Conservation (phyloP, 2,329 filamentous ascomycete species). For the Fonsecaea monophora region DNA sequence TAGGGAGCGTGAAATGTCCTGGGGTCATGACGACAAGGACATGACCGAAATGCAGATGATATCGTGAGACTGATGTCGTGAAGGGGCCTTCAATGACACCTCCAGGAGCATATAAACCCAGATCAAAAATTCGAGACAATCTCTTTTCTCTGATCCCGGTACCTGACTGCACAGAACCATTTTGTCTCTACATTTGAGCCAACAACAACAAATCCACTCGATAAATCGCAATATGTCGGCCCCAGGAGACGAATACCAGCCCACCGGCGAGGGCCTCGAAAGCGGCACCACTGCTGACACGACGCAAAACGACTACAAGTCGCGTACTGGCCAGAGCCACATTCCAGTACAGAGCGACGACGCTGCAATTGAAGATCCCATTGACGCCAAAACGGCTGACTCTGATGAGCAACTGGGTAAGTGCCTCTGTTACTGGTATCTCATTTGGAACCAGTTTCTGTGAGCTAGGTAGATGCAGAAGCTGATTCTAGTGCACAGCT, state of each 20-base stretch:
- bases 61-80: not conserved
- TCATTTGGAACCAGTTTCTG: too few species aligned
- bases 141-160: not conserved
- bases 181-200: not conserved
- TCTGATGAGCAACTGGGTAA: constrained; percentile 57
- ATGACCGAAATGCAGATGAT: not conserved
- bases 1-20: not conserved
- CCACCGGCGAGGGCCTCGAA: constrained; percentile 27
- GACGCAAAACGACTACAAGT: constrained; percentile 55
- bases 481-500: constrained; percentile 12
- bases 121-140: not conserved
- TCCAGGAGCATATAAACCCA: constrained; percentile 6
- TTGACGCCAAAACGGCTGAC: constrained; percentile 53
- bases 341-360: constrained; percentile 58
- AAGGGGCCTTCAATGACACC: not conserved
- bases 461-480: not conserved
- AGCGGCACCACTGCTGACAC: constrained; percentile 28
- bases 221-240: constrained; percentile 28
- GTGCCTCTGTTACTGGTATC: constrained; percentile 18
- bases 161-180: not conserved
- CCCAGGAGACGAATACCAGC: constrained; percentile 31
- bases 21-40: constrained; percentile 20
- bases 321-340: constrained; percentile 54
- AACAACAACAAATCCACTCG: not conserved
- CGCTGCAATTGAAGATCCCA: constrained; percentile 54